phyloP scores from a whole-genome alignment of 2,329 filamentous ascomycete genomes.

The Didymellaceae sp. region DNA sequence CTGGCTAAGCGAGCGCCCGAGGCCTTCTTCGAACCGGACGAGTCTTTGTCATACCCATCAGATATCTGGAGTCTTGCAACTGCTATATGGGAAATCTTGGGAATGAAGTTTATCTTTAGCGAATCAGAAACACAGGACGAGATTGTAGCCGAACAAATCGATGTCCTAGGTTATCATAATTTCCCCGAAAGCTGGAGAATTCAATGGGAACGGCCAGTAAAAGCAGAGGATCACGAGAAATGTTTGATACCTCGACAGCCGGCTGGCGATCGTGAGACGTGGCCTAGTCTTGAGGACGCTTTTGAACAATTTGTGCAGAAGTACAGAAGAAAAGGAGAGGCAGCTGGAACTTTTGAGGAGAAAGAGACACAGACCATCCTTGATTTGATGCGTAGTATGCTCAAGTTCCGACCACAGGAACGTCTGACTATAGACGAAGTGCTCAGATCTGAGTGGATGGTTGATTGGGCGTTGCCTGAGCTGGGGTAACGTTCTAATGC shows the following conservation, averaged over 20 bases:
- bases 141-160: slow-evolving; percentile 18
- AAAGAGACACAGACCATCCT: slow-evolving; percentile 16
- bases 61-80: slow-evolving; percentile 22
- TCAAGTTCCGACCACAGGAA: slow-evolving; percentile 17
- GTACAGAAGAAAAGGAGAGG: slow-evolving; percentile 15
- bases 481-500: not conserved
- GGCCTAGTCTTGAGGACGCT: slow-evolving; percentile 14
- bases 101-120: slow-evolving; percentile 20
- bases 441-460: slow-evolving; percentile 18
- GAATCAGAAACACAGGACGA: slow-evolving; percentile 15
- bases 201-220: slow-evolving; percentile 14
- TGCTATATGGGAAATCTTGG: slow-evolving; percentile 23
- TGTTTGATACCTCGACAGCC: slow-evolving; percentile 6
- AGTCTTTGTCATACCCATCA: slow-evolving; percentile 18
- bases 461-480: slow-evolving; percentile 16
- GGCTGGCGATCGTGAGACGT: slow-evolving; percentile 11
- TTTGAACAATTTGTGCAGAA: slow-evolving; percentile 19
- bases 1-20: slow-evolving; percentile 20
- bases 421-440: slow-evolving; percentile 18
- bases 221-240: not conserved
- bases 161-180: slow-evolving; percentile 16
- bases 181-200: slow-evolving; percentile 17
- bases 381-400: slow-evolving; percentile 21
- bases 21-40: slow-evolving; percentile 17
- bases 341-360: slow-evolving; percentile 11